Conservation (phyloP, 2,329 filamentous ascomycete species). For the Botryotinia narcissicola region DNA sequence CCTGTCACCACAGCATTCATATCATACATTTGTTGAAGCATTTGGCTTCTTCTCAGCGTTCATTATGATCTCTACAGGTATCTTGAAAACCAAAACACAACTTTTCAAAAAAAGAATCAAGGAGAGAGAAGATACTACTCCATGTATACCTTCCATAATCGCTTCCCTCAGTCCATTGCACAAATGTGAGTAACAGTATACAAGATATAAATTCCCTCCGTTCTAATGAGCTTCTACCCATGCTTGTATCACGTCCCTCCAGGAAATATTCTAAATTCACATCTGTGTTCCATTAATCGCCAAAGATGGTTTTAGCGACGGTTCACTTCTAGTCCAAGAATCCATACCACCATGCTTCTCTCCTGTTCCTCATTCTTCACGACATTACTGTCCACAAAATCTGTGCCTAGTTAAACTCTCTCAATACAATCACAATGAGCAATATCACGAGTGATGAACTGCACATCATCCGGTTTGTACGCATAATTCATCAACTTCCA, state of each 20-base stretch:
- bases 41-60: background rate
- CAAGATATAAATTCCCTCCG: background rate
- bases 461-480: background rate
- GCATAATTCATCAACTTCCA: background rate
- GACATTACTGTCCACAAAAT: background rate
- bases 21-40: background rate
- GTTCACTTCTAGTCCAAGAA: background rate
- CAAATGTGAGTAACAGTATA: background rate
- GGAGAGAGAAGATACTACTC: background rate
- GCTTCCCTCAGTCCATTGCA: background rate
- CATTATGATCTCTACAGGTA: background rate
- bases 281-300: background rate
- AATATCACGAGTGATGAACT: background rate
- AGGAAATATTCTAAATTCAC: background rate
- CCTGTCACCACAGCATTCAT: background rate
- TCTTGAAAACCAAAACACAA: background rate
- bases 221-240: background rate
- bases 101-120: too few species aligned
- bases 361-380: background rate
- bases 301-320: background rate
- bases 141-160: background rate
- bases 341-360: background rate
- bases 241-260: background rate
- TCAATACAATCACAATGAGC: background rate
- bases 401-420: background rate